phyloP scores from a whole-genome alignment of 257 asterid species.

The Primulina huaijiensis region DNA sequence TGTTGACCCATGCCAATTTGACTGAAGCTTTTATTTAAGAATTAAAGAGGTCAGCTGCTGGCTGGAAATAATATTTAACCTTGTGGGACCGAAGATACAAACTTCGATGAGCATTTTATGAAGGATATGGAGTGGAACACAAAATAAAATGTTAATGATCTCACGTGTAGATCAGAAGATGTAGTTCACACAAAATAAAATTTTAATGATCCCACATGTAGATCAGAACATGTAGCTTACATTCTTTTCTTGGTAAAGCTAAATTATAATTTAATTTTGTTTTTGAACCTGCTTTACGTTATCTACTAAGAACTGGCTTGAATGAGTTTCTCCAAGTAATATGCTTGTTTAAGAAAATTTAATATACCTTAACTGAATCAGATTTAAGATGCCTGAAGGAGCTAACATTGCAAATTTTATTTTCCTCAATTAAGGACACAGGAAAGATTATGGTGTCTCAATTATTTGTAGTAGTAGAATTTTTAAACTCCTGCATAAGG shows the following conservation, averaged over 20 bases:
- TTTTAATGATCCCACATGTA: not conserved
- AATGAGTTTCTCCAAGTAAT: not conserved
- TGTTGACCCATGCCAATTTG: not conserved
- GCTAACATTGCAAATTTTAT: not conserved
- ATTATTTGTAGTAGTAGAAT: not conserved
- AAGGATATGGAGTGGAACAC: not conserved
- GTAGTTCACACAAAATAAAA: not conserved
- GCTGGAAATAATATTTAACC: not conserved
- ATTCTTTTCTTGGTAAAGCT: slow-evolving; percentile 7
- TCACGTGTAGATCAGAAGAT: not conserved
- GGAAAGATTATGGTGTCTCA: slow-evolving; percentile 16
- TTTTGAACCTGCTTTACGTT: not conserved
- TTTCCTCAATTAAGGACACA: slow-evolving; percentile 2
- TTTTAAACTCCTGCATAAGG: not conserved
- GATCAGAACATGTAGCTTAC: not conserved
- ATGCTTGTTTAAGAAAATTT: not conserved
- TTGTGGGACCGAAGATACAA: not conserved
- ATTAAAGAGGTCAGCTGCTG: not conserved
- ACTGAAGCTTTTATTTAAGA: not conserved
- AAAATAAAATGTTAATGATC: not conserved
- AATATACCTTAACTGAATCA: not conserved
- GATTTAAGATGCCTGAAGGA: slow-evolving; percentile 16
- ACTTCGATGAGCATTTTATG: not conserved
- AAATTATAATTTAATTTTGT: not conserved
- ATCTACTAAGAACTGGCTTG: not conserved